Evolutionary conservation across 495 filamentous ascomycete species (phyloP).

Genomic region (Xylaria venustula): DNA sequence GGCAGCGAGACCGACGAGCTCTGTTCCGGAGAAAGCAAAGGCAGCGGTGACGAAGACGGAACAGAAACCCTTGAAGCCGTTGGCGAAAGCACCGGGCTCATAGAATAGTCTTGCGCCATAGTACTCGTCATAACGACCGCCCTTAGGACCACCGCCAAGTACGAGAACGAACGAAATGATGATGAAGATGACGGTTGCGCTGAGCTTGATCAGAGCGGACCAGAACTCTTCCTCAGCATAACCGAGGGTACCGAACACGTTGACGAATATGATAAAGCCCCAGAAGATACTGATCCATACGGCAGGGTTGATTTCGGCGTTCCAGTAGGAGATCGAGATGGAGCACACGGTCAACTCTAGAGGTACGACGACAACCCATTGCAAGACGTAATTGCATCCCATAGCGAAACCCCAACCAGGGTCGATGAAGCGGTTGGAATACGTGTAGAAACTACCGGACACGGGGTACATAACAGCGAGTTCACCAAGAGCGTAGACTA

Average conservation of each 20-base stretch:
- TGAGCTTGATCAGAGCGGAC: conserved; percentile 55
- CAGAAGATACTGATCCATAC: conserved; percentile 67
- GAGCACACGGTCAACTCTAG: conserved; percentile 55
- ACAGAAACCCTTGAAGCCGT: conserved; percentile 72
- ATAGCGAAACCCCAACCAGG: conserved; percentile 84
- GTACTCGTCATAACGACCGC: conserved; percentile 50
- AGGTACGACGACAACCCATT: conserved; percentile 60
- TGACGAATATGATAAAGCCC: conserved; percentile 56
- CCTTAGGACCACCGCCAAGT: conserved; percentile 60
- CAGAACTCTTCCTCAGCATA: conserved; percentile 69
- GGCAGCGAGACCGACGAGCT: conserved; percentile 70
- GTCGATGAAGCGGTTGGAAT: conserved; percentile 72
- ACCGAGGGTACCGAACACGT: conserved; percentile 69
- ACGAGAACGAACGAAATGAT: conserved; percentile 69
- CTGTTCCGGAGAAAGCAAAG: conserved; percentile 72
- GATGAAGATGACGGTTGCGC: conserved; percentile 67
- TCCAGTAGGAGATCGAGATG: conserved; percentile 59
- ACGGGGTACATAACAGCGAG: conserved; percentile 72
- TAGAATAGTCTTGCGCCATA: conserved; percentile 64
- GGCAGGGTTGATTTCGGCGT: conserved; percentile 48
- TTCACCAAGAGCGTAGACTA: conserved; percentile 70
- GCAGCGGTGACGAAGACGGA: conserved; percentile 72
- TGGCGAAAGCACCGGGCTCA: conserved; percentile 67
- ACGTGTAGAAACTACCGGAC: conserved; percentile 58
- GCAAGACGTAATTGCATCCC: conserved; percentile 75